Percentiles rank a stretch among this genome's conserved stretches.
Conservation (phyloP, 1,139 yeast genomes). For the Candida albicans region DNA sequence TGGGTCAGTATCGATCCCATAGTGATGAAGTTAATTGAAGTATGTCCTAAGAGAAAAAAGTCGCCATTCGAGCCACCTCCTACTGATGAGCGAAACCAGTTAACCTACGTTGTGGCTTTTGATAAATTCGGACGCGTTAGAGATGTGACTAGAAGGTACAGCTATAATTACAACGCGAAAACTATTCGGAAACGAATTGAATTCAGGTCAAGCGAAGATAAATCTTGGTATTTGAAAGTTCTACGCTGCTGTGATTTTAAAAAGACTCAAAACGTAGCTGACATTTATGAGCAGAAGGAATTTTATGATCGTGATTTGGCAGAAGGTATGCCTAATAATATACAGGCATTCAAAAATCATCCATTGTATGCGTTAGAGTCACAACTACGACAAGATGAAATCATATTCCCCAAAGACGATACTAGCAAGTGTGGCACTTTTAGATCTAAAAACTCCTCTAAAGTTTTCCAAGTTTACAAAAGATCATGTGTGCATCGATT, state of each 20-base stretch:
- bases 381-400: slow-evolving; percentile 70
- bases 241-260: slow-evolving; percentile 34
- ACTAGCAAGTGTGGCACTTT: slow-evolving; percentile 66
- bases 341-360: slow-evolving; percentile 82
- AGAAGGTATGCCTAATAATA: slow-evolving; percentile 86
- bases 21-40: slow-evolving; percentile 62
- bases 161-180: slow-evolving; percentile 68
- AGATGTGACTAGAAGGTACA: slow-evolving; percentile 86
- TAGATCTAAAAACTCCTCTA: slow-evolving; percentile 36
- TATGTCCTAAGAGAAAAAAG: slow-evolving; percentile 53
- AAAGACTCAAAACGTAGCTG: slow-evolving; percentile 45
- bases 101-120: slow-evolving; percentile 76
- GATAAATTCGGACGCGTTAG: slow-evolving; percentile 63
- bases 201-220: slow-evolving; percentile 55
- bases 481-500: slow-evolving; percentile 64
- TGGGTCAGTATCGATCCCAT: slow-evolving; percentile 91
- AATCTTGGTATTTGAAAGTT: slow-evolving; percentile 59
- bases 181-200: slow-evolving; percentile 70
- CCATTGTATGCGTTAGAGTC: slow-evolving; percentile 83
- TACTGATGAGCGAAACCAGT: slow-evolving; percentile 55
- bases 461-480: slow-evolving; percentile 60
- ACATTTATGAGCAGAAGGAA: slow-evolving; percentile 69
- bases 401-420: slow-evolving; percentile 65
- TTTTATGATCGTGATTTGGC: slow-evolving; percentile 62
- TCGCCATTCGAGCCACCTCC: slow-evolving; percentile 78